These are phyloP conservation scores for Cyclocybe aegerita DNA, from an alignment of 768 basidiomycete genomes.

Conservation along the genomic window DNA sequence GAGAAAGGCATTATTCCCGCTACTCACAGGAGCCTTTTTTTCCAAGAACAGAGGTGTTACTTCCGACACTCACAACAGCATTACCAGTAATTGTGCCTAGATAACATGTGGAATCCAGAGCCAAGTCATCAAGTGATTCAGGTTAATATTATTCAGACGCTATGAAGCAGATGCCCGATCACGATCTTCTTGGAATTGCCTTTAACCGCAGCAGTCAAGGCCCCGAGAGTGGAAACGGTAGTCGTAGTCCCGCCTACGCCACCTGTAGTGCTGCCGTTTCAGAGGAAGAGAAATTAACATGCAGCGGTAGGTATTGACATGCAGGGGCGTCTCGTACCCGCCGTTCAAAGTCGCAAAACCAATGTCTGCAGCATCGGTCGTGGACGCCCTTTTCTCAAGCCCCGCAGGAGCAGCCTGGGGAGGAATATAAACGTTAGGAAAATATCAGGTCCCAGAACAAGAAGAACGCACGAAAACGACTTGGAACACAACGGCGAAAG, in stretches of 20 bases:
- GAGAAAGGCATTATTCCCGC: not conserved
- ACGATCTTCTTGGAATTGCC: slow-evolving; percentile 43
- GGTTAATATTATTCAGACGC: not conserved
- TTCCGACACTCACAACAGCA: slow-evolving; percentile 39
- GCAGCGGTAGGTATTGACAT: not conserved
- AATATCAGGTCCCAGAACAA: not conserved
- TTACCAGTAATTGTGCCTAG: slow-evolving; percentile 44
- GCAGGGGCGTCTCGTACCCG: slow-evolving; percentile 19
- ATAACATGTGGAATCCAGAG: not conserved
- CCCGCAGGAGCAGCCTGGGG: slow-evolving; percentile 11
- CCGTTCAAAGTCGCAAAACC: slow-evolving; percentile 40
- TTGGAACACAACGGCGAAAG: too few relatives aligned
- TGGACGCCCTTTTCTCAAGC: slow-evolving; percentile 32
- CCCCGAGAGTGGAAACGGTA: slow-evolving; percentile 41
- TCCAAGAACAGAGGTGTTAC: slow-evolving; percentile 44
- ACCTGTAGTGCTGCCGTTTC: slow-evolving; percentile 35
- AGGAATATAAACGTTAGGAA: slow-evolving; percentile 1
- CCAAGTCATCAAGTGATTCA: not conserved
- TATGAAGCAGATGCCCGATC: slow-evolving; percentile 19
- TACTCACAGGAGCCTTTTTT: slow-evolving; percentile 35
- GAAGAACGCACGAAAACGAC: slow-evolving; percentile 22
- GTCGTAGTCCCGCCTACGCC: slow-evolving; percentile 43
- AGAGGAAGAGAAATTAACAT: not conserved
- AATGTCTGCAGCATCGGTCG: slow-evolving; percentile 34
- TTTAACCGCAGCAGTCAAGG: slow-evolving; percentile 38